Base-by-base conservation (phyloP, 2,329 filamentous ascomycete genomes). In the Westerdykella aurantiaca region DNA sequence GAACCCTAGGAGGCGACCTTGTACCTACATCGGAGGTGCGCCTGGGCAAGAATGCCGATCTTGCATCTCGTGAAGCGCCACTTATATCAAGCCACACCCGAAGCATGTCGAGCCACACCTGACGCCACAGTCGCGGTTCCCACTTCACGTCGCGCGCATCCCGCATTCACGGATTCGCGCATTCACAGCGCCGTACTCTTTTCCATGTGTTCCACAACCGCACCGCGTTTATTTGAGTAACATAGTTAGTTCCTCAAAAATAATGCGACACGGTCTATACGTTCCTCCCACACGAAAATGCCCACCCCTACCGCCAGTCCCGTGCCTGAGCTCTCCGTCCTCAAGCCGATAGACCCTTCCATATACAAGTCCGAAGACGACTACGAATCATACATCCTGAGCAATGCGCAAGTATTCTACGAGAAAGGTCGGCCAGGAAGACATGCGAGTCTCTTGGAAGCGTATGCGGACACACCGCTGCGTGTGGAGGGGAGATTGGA, bases 361-460 rank as follows among this genome's bases (percentile, higher is more conserved):
- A 53, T 70, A 10, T 50, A 59, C 9, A 51, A 72, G 42, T 60
- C 68, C 11, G 70, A 79, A 52, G 33, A 35, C 13, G 66, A 79
- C 13, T 85, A 80, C 74, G 79, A 81, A 3, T 75, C 75, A 39
- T 86, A 85, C 57, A 69, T 79, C 5, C 70, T 88, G 34, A 71
- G 61, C 39, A 75, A 86, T 57, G 82, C 77, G 31, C 72, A 77
- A 14, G 73, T 87, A n/a, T 75, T 78, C 49, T 72, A 81, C 51
- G 76, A 78, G 23, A 74, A 73, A n/a, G 59, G 60, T 7, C 53
- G 56, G 31, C 60, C 79, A 3, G 33, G 33, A 9, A 35, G 17
- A 14, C 17, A 16, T 14, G 78, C 76, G 22, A 85, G 79, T 56
- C 74, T 85, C 5, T 72, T 88, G 4, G 64, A 79, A 38, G 79